phyloP scores from a whole-genome alignment of 2,329 filamentous ascomycete genomes.

The Arthrobotrys iridis region DNA sequence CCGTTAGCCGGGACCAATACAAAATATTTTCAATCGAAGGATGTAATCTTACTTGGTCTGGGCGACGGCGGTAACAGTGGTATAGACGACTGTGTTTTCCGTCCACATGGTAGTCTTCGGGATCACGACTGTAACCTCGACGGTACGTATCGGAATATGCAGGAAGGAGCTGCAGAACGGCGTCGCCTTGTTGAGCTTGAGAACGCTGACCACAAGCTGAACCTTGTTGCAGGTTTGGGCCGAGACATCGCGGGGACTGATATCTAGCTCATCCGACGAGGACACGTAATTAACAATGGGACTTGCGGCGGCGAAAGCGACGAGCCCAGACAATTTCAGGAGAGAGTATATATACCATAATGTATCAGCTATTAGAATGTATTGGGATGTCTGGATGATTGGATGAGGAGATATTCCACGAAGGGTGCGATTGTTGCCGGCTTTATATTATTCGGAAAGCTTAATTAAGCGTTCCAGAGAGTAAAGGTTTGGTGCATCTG shows the following conservation, averaged over 20 bases:
- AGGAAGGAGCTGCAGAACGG: conserved; percentile 10
- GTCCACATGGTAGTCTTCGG: neutral
- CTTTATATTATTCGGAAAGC: neutral
- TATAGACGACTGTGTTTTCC: neutral
- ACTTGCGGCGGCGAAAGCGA: neutral
- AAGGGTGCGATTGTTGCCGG: neutral
- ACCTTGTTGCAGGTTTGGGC: neutral
- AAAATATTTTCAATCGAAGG: neutral
- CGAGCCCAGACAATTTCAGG: neutral
- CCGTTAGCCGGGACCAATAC: neutral
- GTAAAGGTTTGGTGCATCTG: too few species aligned
- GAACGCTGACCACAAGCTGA: neutral
- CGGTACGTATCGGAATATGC: neutral
- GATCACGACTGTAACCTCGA: neutral
- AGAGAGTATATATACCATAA: neutral
- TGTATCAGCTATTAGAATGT: neutral
- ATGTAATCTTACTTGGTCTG: neutral
- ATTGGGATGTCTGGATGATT: neutral
- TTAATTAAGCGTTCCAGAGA: too few species aligned
- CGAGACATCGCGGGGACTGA: neutral
- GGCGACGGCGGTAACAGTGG: conserved; percentile 3
- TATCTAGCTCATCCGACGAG: neutral
- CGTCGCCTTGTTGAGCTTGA: neutral
- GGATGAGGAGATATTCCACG: neutral
- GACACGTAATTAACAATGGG: neutral